These are phyloP conservation scores for Crithidia sp. DNA, from an alignment of 208 protist species.

Conservation along the genomic window DNA sequence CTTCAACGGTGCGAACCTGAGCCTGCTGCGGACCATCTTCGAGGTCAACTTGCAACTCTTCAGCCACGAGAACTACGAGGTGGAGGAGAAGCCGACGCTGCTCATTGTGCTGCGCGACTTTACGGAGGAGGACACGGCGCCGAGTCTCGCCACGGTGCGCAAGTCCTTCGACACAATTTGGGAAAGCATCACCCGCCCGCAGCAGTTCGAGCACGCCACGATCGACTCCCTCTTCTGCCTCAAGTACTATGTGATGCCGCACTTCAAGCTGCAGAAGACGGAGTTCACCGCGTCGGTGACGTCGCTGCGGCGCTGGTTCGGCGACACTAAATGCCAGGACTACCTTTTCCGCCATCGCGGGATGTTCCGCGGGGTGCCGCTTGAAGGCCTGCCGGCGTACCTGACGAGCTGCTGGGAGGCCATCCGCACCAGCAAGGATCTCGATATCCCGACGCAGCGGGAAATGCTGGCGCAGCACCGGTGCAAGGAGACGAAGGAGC, in stretches of 20 bases:
- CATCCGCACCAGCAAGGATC: slow-evolving; percentile 94
- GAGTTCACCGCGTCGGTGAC: slow-evolving; percentile 59
- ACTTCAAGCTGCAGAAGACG: slow-evolving; percentile 82
- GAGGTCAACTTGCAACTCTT: slow-evolving; percentile 97
- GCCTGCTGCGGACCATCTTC: slow-evolving; percentile 96
- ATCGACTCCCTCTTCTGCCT: slow-evolving; percentile 80
- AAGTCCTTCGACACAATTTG: slow-evolving; percentile 96
- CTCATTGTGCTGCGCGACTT: slow-evolving; percentile 97
- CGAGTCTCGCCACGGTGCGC: slow-evolving; percentile 75
- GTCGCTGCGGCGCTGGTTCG: slow-evolving; percentile 71
- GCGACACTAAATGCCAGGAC: slow-evolving; percentile 33
- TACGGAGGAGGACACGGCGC: slow-evolving; percentile 78
- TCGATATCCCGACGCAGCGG: slow-evolving; percentile 96
- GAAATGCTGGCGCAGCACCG: slow-evolving; percentile 96
- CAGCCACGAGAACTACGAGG: slow-evolving; percentile 73
- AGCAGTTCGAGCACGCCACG: slow-evolving; percentile 49
- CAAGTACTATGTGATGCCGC: slow-evolving; percentile 80
- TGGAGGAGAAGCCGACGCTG: slow-evolving; percentile 94
- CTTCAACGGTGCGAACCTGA: slow-evolving; percentile 95
- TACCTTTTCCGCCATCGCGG: slow-evolving; percentile 70
- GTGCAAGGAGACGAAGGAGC: slow-evolving; percentile 89
- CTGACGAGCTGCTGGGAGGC: slow-evolving; percentile 91
- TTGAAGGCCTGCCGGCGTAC: slow-evolving; percentile 88
- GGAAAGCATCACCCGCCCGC: slow-evolving; percentile 76
- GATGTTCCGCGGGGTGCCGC: slow-evolving; percentile 87